Conservation (phyloP, 768 basidiomycete species). For the Hygrocybe punicea region DNA sequence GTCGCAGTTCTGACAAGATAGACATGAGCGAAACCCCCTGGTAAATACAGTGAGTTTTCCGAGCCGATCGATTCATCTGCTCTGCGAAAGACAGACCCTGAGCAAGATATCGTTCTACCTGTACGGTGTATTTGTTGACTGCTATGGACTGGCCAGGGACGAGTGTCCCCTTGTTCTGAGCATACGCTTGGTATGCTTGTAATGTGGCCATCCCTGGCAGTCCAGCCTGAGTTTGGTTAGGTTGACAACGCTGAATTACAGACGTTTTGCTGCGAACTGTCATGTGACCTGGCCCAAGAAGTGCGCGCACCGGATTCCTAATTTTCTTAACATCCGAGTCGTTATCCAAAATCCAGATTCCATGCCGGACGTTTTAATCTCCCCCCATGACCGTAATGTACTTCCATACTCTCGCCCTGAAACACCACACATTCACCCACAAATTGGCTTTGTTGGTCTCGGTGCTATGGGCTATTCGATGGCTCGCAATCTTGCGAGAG, state of each 20-base stretch:
- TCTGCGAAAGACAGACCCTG: slow-evolving; percentile 67
- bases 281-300: neutral
- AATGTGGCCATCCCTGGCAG: slow-evolving; percentile 45
- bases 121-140: slow-evolving; percentile 86
- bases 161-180: slow-evolving; percentile 65
- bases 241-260: neutral
- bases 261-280: neutral
- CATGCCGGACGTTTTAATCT: neutral
- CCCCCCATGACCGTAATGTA: slow-evolving; percentile 5
- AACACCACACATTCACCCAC: slow-evolving; percentile 39
- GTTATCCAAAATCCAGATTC: neutral
- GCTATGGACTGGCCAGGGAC: slow-evolving; percentile 81
- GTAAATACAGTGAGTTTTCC: slow-evolving; percentile 12
- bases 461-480: slow-evolving; percentile 74
- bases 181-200: slow-evolving; percentile 48
- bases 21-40: slow-evolving; percentile 97
- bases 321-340: neutral
- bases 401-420: slow-evolving; percentile 56
- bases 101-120: slow-evolving; percentile 90
- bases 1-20: slow-evolving; percentile 87
- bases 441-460: slow-evolving; percentile 47
- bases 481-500: slow-evolving; percentile 73
- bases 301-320: neutral
- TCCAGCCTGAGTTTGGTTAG: slow-evolving; percentile 7
- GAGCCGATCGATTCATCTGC: neutral